These are phyloP conservation scores for Adansonia digitata DNA, from an alignment of 345 rosid genomes.

Conservation along the genomic window DNA sequence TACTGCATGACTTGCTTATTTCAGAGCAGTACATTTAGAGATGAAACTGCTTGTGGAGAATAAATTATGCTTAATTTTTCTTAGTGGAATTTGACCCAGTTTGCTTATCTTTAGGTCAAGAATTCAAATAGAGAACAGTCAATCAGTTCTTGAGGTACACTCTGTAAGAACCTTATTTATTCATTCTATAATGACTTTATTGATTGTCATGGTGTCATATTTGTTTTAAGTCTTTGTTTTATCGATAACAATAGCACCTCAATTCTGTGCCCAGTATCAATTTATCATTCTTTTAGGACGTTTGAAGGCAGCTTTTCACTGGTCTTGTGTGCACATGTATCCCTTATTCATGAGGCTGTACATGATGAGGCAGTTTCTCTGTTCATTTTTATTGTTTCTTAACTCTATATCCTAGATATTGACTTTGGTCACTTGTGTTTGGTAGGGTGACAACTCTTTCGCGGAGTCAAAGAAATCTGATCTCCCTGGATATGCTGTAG, in stretches of 20 bases:
- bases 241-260: not conserved
- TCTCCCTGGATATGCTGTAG: slow-evolving; percentile 57
- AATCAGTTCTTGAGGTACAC: slow-evolving; percentile 46
- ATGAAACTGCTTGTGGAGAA: not conserved
- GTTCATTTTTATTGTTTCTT: not conserved
- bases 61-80: not conserved
- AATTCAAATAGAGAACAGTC: slow-evolving; percentile 31
- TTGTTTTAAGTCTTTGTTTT: not conserved
- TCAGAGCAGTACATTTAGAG: not conserved
- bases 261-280: not conserved
- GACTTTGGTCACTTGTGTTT: slow-evolving; percentile 4
- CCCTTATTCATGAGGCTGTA: not conserved
- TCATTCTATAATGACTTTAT: not conserved
- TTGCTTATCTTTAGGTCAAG: slow-evolving; percentile 40
- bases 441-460: slow-evolving; percentile 30
- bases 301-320: not conserved
- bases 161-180: not conserved
- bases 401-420: not conserved
- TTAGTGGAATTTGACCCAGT: not conserved
- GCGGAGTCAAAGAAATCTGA: slow-evolving; percentile 33
- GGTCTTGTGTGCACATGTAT: not conserved
- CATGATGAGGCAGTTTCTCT: not conserved
- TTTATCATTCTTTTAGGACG: not conserved
- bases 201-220: not conserved
- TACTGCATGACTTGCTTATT: not conserved